Conservation (phyloP, 2,329 filamentous ascomycete species). For the Fusarium sp. region DNA sequence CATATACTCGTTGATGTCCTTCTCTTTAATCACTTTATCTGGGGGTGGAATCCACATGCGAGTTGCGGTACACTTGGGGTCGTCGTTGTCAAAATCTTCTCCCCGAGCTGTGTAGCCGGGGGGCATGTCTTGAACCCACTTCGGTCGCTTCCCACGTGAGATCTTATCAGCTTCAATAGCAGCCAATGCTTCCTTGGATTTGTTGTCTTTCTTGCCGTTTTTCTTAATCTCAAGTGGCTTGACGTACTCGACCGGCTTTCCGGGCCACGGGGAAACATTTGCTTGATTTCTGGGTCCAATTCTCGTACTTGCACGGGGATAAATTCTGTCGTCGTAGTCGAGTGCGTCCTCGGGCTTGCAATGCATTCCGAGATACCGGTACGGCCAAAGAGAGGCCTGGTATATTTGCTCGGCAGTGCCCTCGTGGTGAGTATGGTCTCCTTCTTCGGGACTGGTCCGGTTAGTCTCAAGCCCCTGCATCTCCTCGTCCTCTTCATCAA, state of each 20-base stretch:
- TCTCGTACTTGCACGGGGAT: constrained; percentile 91
- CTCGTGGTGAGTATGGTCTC: constrained; percentile 61
- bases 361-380: constrained; percentile 93
- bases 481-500: constrained; percentile 77
- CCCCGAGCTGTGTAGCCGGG: constrained; percentile 85
- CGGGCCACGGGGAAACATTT: constrained; percentile 83
- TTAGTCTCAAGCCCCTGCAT: constrained; percentile 64
- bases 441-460: constrained; percentile 69
- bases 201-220: constrained; percentile 78
- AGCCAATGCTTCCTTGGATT: constrained; percentile 81
- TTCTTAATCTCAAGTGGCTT: constrained; percentile 88
- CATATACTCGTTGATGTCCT: constrained; percentile 81
- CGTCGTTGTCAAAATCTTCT: constrained; percentile 75
- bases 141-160: constrained; percentile 81
- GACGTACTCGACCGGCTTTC: constrained; percentile 86
- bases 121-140: constrained; percentile 93
- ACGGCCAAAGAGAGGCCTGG: constrained; percentile 94
- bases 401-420: constrained; percentile 88
- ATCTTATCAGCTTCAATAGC: constrained; percentile 83
- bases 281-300: constrained; percentile 93
- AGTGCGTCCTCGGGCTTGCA: constrained; percentile 94
- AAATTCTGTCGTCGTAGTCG: constrained; percentile 97
- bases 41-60: constrained; percentile 80
- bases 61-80: constrained; percentile 77
- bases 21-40: constrained; percentile 58